These are phyloP conservation scores for Rubia peregrina DNA, from an alignment of 305 asterid genomes.

Conservation along the genomic window DNA sequence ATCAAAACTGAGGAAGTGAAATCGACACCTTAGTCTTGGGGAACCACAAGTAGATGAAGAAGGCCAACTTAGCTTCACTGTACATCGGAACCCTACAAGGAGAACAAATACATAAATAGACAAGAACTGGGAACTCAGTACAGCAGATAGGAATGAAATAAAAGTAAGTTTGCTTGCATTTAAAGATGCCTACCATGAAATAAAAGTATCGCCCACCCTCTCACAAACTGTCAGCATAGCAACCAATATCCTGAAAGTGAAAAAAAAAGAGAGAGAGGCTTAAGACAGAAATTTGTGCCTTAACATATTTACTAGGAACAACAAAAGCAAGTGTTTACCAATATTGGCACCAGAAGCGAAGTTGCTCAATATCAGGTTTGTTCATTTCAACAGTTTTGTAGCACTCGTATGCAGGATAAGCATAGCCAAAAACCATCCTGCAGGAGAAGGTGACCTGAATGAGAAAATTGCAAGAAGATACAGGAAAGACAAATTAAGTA, in stretches of 20 bases:
- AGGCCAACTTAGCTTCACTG: constrained; percentile 95
- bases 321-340: constrained; percentile 36
- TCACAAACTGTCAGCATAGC: constrained; percentile 84
- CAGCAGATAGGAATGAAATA: background rate
- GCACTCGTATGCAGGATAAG: constrained; percentile 92
- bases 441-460: constrained; percentile 20
- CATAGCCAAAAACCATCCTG: constrained; percentile 87
- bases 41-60: constrained; percentile 88
- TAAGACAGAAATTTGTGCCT: background rate
- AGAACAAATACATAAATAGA: constrained; percentile 3
- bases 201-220: constrained; percentile 68
- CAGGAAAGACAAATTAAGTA: background rate
- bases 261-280: background rate
- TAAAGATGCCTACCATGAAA: constrained; percentile 59
- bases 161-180: background rate
- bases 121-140: background rate
- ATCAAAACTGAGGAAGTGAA: constrained; percentile 12
- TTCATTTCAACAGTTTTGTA: constrained; percentile 79
- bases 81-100: constrained; percentile 87
- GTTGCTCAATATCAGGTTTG: constrained; percentile 79
- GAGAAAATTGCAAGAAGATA: constrained; percentile 12
- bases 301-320: background rate
- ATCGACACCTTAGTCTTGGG: constrained; percentile 82
- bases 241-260: constrained; percentile 67
- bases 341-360: constrained; percentile 95